Evolutionary conservation across 257 asterid species (phyloP).

Genomic region (Thymus quinquecostatus): DNA sequence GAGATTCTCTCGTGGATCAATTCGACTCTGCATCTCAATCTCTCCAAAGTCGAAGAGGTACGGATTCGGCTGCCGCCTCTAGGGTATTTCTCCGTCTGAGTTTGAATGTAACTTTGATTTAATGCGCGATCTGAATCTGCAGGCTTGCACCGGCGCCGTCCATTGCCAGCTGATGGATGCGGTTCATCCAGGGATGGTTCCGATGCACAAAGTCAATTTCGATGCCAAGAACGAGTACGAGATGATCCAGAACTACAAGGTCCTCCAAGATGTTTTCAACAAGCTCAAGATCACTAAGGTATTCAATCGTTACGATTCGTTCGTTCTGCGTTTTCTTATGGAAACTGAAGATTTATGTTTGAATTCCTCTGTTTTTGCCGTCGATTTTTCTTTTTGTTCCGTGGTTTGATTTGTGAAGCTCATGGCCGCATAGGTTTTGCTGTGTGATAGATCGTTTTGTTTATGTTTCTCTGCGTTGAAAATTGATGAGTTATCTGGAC

Average conservation of each 20-base stretch:
- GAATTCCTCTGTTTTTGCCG: not conserved
- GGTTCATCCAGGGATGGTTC: constrained; percentile 81
- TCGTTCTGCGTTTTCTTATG: not conserved
- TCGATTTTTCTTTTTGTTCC: not conserved
- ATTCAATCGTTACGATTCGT: not conserved
- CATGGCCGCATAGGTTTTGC: not conserved
- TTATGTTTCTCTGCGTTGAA: constrained; percentile 3
- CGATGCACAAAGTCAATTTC: constrained; percentile 93
- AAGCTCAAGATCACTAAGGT: constrained; percentile 88
- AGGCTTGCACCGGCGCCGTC: constrained; percentile 90
- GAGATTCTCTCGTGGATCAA: constrained; percentile 92
- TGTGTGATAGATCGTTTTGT: not conserved
- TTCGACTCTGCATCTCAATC: constrained; percentile 77
- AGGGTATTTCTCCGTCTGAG: not conserved
- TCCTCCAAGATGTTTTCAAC: constrained; percentile 90
- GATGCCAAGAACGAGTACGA: constrained; percentile 89
- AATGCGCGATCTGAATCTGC: constrained; percentile 1
- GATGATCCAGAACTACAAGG: constrained; percentile 89
- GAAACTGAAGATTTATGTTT: not conserved
- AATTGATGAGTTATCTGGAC: not conserved
- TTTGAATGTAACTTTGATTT: not conserved
- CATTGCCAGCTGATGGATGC: constrained; percentile 96
- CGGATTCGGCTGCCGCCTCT: constrained; percentile 3
- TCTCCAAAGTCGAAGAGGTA: constrained; percentile 95
- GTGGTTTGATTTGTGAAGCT: constrained; percentile 1